Percentiles rank a stretch among this genome's conserved stretches.
Evolutionary conservation across 495 filamentous ascomycete species (phyloP).

Genomic region (Penicillium salamii): DNA sequence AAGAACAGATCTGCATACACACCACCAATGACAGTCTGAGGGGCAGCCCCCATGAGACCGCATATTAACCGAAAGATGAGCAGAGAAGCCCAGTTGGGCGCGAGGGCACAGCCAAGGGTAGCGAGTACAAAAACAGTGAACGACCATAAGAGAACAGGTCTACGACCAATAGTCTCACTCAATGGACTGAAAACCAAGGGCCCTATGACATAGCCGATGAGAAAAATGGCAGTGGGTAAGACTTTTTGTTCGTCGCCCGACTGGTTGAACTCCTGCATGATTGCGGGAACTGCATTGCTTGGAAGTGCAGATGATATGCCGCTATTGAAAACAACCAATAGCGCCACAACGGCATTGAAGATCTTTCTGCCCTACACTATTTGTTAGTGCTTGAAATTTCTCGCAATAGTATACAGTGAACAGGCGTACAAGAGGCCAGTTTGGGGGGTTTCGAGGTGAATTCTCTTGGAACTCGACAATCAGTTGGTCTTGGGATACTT

Average conservation of each 20-base stretch:
- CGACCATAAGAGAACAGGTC: slow-evolving; percentile 54
- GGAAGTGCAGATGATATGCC: slow-evolving; percentile 69
- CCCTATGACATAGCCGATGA: slow-evolving; percentile 68
- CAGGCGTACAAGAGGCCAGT: slow-evolving; percentile 32
- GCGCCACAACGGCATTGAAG: slow-evolving; percentile 52
- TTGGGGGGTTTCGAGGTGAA: slow-evolving; percentile 27
- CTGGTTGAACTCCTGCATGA: slow-evolving; percentile 38
- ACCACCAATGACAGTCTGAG: slow-evolving; percentile 69
- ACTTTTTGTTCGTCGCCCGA: slow-evolving; percentile 48
- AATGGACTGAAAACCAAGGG: slow-evolving; percentile 67
- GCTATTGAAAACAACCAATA: slow-evolving; percentile 66
- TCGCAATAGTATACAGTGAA: not conserved
- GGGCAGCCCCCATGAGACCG: slow-evolving; percentile 62
- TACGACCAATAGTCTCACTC: slow-evolving; percentile 70
- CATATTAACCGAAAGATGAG: slow-evolving; percentile 66
- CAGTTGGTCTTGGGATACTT: slow-evolving; percentile 20
- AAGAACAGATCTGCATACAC: slow-evolving; percentile 71
- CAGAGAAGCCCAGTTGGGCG: slow-evolving; percentile 64
- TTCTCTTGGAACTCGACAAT: slow-evolving; percentile 30
- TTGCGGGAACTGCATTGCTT: slow-evolving; percentile 57
- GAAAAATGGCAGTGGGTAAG: slow-evolving; percentile 71
- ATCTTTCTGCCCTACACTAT: slow-evolving; percentile 50
- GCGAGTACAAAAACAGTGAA: slow-evolving; percentile 65
- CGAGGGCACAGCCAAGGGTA: slow-evolving; percentile 65
- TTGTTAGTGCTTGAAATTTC: slow-evolving; percentile 3